Evolutionary conservation across 75 land plant species (phyloP), one percentile per base, ranked within the genome.

Genomic region (Picea sitchensis): DNA sequence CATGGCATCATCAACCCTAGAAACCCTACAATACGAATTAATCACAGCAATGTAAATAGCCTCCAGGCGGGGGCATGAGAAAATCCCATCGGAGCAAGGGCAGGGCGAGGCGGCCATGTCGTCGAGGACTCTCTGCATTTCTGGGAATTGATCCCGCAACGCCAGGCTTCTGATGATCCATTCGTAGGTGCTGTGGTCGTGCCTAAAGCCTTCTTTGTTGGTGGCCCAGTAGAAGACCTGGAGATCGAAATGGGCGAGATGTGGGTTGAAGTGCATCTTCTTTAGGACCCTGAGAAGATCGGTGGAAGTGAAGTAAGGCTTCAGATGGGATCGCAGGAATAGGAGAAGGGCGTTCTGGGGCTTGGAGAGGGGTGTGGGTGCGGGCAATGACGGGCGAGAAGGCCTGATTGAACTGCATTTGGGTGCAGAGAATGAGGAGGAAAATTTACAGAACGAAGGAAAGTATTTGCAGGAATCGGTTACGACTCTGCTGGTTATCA

Each of bases 161-260:
- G 90, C 86, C 26, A 94, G 83, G 69, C 86, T 80, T 21, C 78
- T 79, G 38, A 79, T 83, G 64, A 92, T 85, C 78, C 81, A 88
- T 54, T 82, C 80, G 80, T 84, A 92, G 41, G 97, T 89, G 65
- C 71, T 77, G 78, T 90, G 90, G 60, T 96, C 92, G 65, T 96
- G 99, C 60, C 84, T 89, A 83, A 87, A 94, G 73, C 92, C 85
- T 41, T 88, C 91, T 54, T 83, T 31, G 9, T 59, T 20, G 77
- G 86, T 56, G 51, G 91, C 93, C 88, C 87, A 91, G 59, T 51
- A 58, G 86, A 91, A 91, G 78, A 91, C 76, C 18, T 84, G 83
- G 75, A 86, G 80, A 62, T 89, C 91, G 31, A 83, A 79, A 79
- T 79, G 84, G 78, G 82, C 67, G 77, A 89, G 78, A 41, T 14